Evolutionary conservation across 768 basidiomycete species (phyloP).

Genomic region (Agaricus subrufescens): DNA sequence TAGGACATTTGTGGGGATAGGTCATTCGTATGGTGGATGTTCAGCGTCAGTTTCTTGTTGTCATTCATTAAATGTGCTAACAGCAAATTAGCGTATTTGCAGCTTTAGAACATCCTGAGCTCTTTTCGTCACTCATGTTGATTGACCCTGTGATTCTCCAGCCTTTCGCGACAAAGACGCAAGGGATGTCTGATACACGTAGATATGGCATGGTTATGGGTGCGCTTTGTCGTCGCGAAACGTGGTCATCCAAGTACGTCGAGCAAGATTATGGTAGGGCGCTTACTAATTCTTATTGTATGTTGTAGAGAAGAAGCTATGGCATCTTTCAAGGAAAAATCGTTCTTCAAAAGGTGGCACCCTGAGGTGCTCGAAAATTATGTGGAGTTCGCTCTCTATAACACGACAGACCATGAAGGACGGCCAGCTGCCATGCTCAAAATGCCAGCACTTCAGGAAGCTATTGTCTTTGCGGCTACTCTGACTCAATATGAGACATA

Average conservation of each 20-base stretch:
- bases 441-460: constrained; percentile 64
- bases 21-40: constrained; percentile 85
- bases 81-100: constrained; percentile 48
- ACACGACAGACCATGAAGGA: constrained; percentile 21
- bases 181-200: constrained; percentile 5
- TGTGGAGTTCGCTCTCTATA: constrained; percentile 52
- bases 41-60: constrained; percentile 47
- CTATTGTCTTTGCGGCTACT: constrained; percentile 49
- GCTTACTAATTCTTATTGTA: background rate
- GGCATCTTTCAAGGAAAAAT: constrained; percentile 37
- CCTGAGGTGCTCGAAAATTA: constrained; percentile 56
- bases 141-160: constrained; percentile 72
- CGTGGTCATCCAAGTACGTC: constrained; percentile 58
- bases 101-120: constrained; percentile 50
- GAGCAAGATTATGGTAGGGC: background rate
- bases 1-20: constrained; percentile 62
- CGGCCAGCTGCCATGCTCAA: constrained; percentile 51
- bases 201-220: constrained; percentile 26
- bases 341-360: constrained; percentile 75
- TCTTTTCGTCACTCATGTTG: constrained; percentile 71
- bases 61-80: background rate
- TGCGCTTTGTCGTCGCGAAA: constrained; percentile 54
- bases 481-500: constrained; percentile 37
- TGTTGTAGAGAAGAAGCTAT: constrained; percentile 55
- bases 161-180: constrained; percentile 15